Evolutionary conservation across 1,284 basidiomycete species (phyloP).

Genomic region (Ganoderma lingzhi): DNA sequence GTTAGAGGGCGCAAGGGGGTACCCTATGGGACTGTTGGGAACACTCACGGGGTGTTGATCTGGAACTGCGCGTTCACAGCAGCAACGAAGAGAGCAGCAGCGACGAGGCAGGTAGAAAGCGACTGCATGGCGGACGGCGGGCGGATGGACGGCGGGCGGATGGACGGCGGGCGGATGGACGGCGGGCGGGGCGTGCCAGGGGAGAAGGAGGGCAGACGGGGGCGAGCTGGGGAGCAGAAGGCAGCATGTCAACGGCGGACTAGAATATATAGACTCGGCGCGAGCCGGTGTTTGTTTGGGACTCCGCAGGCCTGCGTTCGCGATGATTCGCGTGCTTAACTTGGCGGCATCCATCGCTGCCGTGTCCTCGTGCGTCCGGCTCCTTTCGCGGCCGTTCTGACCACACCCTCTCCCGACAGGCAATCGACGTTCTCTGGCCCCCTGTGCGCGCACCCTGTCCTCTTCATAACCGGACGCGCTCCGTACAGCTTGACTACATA

Average conservation of each 20-base stretch:
- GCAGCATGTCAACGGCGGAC: constrained; percentile 21
- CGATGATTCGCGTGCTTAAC: not conserved
- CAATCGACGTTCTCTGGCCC: not conserved
- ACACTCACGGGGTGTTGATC: constrained; percentile 44
- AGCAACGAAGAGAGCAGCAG: constrained; percentile 35
- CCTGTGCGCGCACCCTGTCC: not conserved
- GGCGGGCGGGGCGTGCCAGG: constrained; percentile 33
- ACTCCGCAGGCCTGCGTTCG: constrained; percentile 23
- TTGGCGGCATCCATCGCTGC: constrained; percentile 8
- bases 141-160: constrained; percentile 28
- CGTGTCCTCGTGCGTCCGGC: not conserved
- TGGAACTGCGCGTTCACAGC: constrained; percentile 36
- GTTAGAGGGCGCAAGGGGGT: not conserved
- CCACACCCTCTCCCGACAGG: not conserved
- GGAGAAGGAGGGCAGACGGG: constrained; percentile 26
- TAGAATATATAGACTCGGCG: constrained; percentile 32
- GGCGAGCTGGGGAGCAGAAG: constrained; percentile 14
- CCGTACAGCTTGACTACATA: not conserved
- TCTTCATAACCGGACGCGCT: not conserved
- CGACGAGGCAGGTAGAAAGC: constrained; percentile 34
- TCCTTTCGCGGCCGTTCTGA: not conserved
- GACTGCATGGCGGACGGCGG: constrained; percentile 37
- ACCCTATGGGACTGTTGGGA: not conserved
- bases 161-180: constrained; percentile 27
- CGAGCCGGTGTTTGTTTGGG: constrained; percentile 36